These are phyloP conservation scores for Apostasia ramifera DNA, from an alignment of 106 monocot genomes.

Conservation along the genomic window DNA sequence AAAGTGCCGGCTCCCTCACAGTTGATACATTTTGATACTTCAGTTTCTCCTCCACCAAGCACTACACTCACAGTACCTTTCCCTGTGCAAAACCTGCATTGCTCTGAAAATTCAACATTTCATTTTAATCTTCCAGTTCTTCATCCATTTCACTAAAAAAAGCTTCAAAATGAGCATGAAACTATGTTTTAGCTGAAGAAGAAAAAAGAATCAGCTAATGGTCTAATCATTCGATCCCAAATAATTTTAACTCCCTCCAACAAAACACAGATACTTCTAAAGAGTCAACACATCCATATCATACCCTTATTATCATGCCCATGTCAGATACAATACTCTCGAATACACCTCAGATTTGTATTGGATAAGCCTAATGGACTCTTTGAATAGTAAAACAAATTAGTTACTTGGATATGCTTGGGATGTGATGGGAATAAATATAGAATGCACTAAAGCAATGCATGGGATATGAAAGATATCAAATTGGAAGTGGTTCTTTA, in stretches of 20 bases:
- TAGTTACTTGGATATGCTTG: too few relatives aligned
- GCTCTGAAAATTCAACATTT: constrained; percentile 48
- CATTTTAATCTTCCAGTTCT: constrained; percentile 9
- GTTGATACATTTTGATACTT: constrained; percentile 78
- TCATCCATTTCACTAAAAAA: background rate
- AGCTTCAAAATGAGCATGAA: background rate
- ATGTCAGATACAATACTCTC: too few relatives aligned
- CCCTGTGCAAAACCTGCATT: constrained; percentile 82
- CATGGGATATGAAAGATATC: too few relatives aligned
- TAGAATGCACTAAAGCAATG: too few relatives aligned
- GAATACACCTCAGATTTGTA: too few relatives aligned
- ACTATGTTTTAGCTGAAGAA: background rate
- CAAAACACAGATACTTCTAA: too few relatives aligned
- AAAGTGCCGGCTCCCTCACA: constrained; percentile 80
- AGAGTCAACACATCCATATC: too few relatives aligned
- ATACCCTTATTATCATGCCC: too few relatives aligned
- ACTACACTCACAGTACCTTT: constrained; percentile 61
- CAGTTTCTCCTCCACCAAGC: constrained; percentile 73
- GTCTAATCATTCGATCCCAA: background rate
- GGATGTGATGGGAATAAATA: too few relatives aligned
- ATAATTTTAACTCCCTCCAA: background rate
- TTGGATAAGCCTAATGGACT: too few relatives aligned
- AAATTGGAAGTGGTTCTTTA: too few relatives aligned
- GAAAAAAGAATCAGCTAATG: background rate
- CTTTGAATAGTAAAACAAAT: too few relatives aligned